Base-by-base conservation (phyloP, 2,329 filamentous ascomycete species). In the Peltaster fructicola region DNA sequence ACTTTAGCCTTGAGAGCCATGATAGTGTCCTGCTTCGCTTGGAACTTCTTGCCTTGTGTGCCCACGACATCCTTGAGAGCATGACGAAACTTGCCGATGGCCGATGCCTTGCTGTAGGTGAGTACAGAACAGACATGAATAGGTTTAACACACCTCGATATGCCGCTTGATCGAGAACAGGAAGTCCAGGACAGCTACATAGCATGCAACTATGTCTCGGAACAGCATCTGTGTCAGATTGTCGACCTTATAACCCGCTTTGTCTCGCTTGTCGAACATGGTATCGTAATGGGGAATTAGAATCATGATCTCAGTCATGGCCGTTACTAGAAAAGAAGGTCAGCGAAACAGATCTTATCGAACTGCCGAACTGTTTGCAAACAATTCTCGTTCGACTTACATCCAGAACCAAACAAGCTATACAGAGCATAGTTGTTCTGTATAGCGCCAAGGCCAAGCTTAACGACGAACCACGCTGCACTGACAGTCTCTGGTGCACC, bases 401-500 rank as follows among this genome's bases (percentile, higher is more conserved):
- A 20, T 5, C 33, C 33, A 5, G 31, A 10, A 3, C 33, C 33
- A 14, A 37, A 37, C 8, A 37, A 25, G 6, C 16, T 16, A 17
- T 36, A 37, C n/a, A 37, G 28, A 10, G 24, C 25, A 20, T 38
- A 34, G 24, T 38, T 36, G 26, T 23, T 33, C 16, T 38, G 31
- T 6, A 38, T 36, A 8, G 35, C 35, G 10, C 23, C 24, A 9
- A 38, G 28, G 7, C 25, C 30, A 9, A 34, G 26, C 16, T 28
- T 36, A 16, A 38, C 30, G 5, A 26, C 30, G 14, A 33, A 36
- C 34, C 32, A 36, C 4, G 34, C 35, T 17, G 31, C 27, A n/a
- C 27, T 25, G 6, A 38, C 35, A 23, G 25, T 35, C 19, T 36
- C 35, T 4, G 35, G 35, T 7, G 35, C 34, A n/a, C 27, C 30